Evolutionary conservation across 495 filamentous ascomycete species (phyloP).

Genomic region (Penicillium lividum): DNA sequence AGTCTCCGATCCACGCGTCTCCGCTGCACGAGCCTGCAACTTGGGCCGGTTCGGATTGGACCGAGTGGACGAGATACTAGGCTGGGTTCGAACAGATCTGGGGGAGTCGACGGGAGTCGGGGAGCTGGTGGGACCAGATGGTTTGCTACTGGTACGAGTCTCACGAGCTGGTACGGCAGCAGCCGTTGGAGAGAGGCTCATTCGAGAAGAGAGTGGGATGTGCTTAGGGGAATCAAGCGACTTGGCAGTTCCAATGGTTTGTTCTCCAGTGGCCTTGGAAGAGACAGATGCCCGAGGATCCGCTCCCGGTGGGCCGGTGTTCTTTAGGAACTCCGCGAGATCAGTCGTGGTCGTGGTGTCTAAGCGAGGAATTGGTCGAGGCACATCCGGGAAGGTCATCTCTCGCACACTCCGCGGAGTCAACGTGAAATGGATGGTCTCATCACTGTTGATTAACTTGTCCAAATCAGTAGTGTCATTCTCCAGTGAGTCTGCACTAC

Average conservation of each 20-base stretch:
- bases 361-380: conserved; percentile 36
- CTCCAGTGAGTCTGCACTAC: conserved; percentile 41
- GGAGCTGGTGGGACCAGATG: conserved; percentile 62
- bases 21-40: conserved; percentile 73
- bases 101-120: conserved; percentile 19
- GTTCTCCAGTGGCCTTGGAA: conserved; percentile 24
- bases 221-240: conserved; percentile 26
- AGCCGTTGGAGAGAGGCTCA: conserved; percentile 30
- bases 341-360: conserved; percentile 40
- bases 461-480: conserved; percentile 68
- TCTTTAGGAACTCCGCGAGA: conserved; percentile 41
- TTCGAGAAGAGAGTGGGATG: conserved; percentile 32
- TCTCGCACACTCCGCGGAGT: conserved; percentile 88
- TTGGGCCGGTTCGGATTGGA: conserved; percentile 36
- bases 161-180: conserved; percentile 59
- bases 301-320: conserved; percentile 32
- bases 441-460: conserved; percentile 81
- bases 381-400: conserved; percentile 60
- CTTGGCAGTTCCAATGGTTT: conserved; percentile 15
- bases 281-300: conserved; percentile 30
- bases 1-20: conserved; percentile 62
- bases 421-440: conserved; percentile 91
- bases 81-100: conserved; percentile 5
- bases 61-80: conserved; percentile 11
- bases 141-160: conserved; percentile 75